Percentiles rank a stretch among this genome's conserved stretches.
Evolutionary conservation across 2,329 filamentous ascomycete species (phyloP).

Genomic region (Didymella lethalis): DNA sequence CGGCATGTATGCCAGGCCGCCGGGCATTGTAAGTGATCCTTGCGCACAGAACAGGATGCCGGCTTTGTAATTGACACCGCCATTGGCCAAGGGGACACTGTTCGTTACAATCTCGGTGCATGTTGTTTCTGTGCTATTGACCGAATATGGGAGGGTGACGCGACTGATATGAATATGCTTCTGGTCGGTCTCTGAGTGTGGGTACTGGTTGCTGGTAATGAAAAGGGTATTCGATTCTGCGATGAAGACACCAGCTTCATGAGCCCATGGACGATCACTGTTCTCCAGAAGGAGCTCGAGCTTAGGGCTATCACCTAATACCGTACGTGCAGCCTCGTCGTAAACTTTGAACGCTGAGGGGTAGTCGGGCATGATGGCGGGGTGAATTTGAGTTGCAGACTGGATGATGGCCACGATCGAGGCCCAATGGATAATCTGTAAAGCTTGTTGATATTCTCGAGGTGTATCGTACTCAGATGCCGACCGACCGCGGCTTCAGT

Average conservation of each 20-base stretch:
- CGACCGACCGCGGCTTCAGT: slow-evolving; percentile 14
- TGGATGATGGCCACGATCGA: neutral
- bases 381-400: neutral
- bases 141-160: slow-evolving; percentile 20
- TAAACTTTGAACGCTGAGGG: slow-evolving; percentile 17
- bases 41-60: slow-evolving; percentile 48
- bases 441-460: neutral
- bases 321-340: slow-evolving; percentile 16
- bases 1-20: slow-evolving; percentile 44
- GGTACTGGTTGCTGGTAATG: slow-evolving; percentile 51
- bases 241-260: slow-evolving; percentile 57
- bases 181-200: slow-evolving; percentile 22
- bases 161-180: slow-evolving; percentile 30
- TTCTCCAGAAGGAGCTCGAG: slow-evolving; percentile 26
- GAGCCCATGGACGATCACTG: slow-evolving; percentile 73
- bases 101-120: slow-evolving; percentile 17
- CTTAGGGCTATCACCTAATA: slow-evolving; percentile 19
- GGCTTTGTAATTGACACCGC: slow-evolving; percentile 41
- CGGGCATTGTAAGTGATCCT: slow-evolving; percentile 38
- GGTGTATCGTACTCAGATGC: neutral
- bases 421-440: neutral
- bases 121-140: slow-evolving; percentile 9
- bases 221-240: slow-evolving; percentile 44
- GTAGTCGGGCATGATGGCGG: slow-evolving; percentile 7
- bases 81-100: slow-evolving; percentile 33